Evolutionary conservation across 441 rosid species (phyloP).

Genomic region (Gossypium davidsonii): DNA sequence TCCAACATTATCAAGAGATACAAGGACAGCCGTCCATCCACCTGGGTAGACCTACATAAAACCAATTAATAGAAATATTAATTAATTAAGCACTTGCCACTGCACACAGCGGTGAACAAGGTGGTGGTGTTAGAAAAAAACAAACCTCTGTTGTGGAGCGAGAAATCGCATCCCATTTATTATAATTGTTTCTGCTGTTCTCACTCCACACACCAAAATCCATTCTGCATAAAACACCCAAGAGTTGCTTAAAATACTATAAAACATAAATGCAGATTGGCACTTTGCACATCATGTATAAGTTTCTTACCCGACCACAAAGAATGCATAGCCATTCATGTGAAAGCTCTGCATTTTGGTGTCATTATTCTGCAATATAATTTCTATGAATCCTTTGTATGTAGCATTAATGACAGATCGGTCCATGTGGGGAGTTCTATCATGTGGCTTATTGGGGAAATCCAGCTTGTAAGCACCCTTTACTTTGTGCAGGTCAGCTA

Average conservation of each 20-base stretch:
- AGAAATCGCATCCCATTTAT: slow-evolving; percentile 80
- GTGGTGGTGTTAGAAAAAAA: neutral
- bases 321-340: slow-evolving; percentile 75
- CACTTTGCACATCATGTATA: neutral
- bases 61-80: neutral
- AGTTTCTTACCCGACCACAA: slow-evolving; percentile 67
- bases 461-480: slow-evolving; percentile 84
- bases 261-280: neutral
- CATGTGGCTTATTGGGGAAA: slow-evolving; percentile 62
- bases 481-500: slow-evolving; percentile 62
- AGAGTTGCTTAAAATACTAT: neutral
- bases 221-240: slow-evolving; percentile 12
- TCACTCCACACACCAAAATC: slow-evolving; percentile 12
- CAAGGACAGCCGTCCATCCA: slow-evolving; percentile 54
- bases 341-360: slow-evolving; percentile 85
- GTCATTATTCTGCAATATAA: slow-evolving; percentile 82
- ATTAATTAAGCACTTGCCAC: neutral
- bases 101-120: neutral
- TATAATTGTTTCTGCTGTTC: slow-evolving; percentile 35
- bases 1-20: slow-evolving; percentile 60
- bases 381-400: slow-evolving; percentile 75
- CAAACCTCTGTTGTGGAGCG: slow-evolving; percentile 74
- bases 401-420: slow-evolving; percentile 77
- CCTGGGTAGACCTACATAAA: slow-evolving; percentile 54
- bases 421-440: slow-evolving; percentile 48